These are phyloP conservation scores for Penicillium crustosum DNA, from an alignment of 2,329 filamentous ascomycete genomes.

Conservation along the genomic window DNA sequence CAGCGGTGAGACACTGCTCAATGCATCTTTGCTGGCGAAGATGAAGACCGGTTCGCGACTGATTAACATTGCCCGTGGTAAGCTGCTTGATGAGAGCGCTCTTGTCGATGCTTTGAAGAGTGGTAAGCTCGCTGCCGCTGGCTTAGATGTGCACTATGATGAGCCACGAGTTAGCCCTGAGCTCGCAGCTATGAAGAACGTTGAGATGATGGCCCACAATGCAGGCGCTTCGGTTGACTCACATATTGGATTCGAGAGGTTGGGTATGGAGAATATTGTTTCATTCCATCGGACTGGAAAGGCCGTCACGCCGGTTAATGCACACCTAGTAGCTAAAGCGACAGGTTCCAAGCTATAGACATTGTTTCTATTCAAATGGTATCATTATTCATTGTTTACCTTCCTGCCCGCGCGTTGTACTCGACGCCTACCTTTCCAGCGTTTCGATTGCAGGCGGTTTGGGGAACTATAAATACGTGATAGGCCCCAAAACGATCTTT, in stretches of 20 bases:
- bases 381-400: background rate
- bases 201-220: conserved; percentile 51
- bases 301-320: conserved; percentile 58
- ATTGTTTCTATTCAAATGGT: background rate
- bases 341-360: conserved; percentile 16
- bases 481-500: background rate
- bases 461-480: background rate
- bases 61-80: conserved; percentile 55
- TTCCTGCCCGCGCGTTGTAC: background rate
- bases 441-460: background rate
- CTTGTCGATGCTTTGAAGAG: conserved; percentile 49
- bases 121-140: conserved; percentile 50
- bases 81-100: conserved; percentile 51
- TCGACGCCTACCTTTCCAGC: background rate
- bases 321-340: conserved; percentile 49
- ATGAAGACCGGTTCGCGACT: conserved; percentile 53
- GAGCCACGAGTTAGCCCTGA: conserved; percentile 53
- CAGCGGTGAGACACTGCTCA: conserved; percentile 43
- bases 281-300: conserved; percentile 36
- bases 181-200: conserved; percentile 41
- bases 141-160: conserved; percentile 56
- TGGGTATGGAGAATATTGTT: conserved; percentile 50
- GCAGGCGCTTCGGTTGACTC: conserved; percentile 52
- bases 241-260: conserved; percentile 51
- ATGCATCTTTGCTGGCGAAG: conserved; percentile 42